phyloP scores from a whole-genome alignment of 2,329 filamentous ascomycete genomes.

The Exserohilum rostratum region DNA sequence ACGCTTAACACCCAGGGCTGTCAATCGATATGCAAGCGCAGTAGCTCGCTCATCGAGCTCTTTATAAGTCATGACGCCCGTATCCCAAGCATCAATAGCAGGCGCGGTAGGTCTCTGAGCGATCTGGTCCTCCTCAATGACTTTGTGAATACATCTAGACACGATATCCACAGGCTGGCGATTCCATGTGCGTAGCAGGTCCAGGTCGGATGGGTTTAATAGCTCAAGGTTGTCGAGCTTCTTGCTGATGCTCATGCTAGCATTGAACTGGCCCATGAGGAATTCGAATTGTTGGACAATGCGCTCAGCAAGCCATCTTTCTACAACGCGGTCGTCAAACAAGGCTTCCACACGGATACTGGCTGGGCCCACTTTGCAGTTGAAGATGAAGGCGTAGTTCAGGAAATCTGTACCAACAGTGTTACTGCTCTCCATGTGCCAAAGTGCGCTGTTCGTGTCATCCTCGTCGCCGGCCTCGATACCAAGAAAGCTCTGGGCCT shows the following conservation, averaged over 20 bases:
- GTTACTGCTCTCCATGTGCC: slow-evolving; percentile 41
- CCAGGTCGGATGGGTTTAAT: slow-evolving; percentile 28
- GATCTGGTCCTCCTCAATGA: slow-evolving; percentile 34
- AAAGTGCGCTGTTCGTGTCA: slow-evolving; percentile 36
- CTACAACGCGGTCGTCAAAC: slow-evolving; percentile 37
- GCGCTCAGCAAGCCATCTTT: slow-evolving; percentile 35
- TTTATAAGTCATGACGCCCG: slow-evolving; percentile 30
- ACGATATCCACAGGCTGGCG: slow-evolving; percentile 28
- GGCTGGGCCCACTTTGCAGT: slow-evolving; percentile 31
- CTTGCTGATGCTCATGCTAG: slow-evolving; percentile 9
- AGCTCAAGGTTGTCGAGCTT: slow-evolving; percentile 28
- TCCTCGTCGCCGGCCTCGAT: slow-evolving; percentile 46
- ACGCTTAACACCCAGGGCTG: slow-evolving; percentile 32
- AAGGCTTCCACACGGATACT: slow-evolving; percentile 37
- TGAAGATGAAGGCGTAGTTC: slow-evolving; percentile 45
- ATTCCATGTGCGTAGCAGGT: slow-evolving; percentile 35
- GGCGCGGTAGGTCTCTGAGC: slow-evolving; percentile 23
- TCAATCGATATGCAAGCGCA: slow-evolving; percentile 31
- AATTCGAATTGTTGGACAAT: slow-evolving; percentile 40
- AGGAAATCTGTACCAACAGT: slow-evolving; percentile 45
- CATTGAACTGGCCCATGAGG: slow-evolving; percentile 33
- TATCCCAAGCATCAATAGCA: slow-evolving; percentile 42
- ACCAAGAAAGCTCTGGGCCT: slow-evolving; percentile 56
- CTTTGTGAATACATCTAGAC: slow-evolving; percentile 37
- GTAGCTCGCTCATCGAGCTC: slow-evolving; percentile 38